Evolutionary conservation across 305 asterid genomes (phyloP), one percentile per base, ranked within the genome.

Genomic region (Fraxinus latifolia): DNA sequence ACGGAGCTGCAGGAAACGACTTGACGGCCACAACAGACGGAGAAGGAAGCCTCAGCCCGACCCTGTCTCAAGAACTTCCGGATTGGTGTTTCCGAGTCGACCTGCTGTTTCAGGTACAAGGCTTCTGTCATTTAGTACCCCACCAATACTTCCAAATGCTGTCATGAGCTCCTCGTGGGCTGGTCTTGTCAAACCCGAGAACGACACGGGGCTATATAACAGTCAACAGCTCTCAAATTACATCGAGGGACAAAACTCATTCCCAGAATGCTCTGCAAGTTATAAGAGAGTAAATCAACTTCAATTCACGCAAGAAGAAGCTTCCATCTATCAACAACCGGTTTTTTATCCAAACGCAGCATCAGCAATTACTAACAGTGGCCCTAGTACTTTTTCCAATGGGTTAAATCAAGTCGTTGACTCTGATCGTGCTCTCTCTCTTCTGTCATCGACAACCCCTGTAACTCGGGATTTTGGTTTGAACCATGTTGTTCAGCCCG

Each of bases 351-450:
- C 88, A 3, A 84, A 79, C 72, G 42, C 83, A 47, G 81, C 84
- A 19, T 71, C 86, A 29, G 84, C 81, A 84, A 79, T 68, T 34
- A 19, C 53, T 78, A 78, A 31, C 83, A 82, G 82, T 33, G 47
- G 82, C 77, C 89, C 80, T 74, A 87, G 82, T 78, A 81, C 84
- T 8, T 86, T 81, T 70, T 68, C 87, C 1, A 81, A 84, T 70
- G 91, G 92, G 53, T 83, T 86, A 27, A 89, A 81, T 77, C 90
- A 87, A 82, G 88, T 86, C 68, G 87, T 84, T 78, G 89, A 85
- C 81, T 88, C 89, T n/a, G 90, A 88, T 89, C 87, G 92, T 92
- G 98, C 98, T 93, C 97, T 93, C 97, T 93, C 97, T 95, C 98
- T 95, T 95, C 98, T 95, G 98, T 95, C 98, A 95, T 90, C 95